Base-by-base conservation (phyloP, 768 basidiomycete genomes). In the Hemileccinum rubropunctum region DNA sequence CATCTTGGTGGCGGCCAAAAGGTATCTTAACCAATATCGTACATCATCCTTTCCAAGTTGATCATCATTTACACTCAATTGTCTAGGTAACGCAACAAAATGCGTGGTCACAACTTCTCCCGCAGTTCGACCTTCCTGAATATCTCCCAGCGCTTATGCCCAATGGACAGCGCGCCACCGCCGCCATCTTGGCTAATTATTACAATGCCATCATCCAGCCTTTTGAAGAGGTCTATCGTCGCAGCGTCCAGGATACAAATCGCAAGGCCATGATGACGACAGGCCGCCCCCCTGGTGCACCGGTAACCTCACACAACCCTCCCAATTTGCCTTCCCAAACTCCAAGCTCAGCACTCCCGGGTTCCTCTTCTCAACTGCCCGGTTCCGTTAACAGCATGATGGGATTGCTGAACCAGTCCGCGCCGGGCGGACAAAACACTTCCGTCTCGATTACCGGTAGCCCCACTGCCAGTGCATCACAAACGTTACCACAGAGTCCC, bases 181-280 rank as follows among this genome's bases (percentile, higher is more conserved):
- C 80, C n/a, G 61, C 61, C 35, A 57, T 78, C 52, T 68, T 90
- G 44, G 75, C 73, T 20, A 74, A 80, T 43, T 78, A 82, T 61
- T 92, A 89, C 66, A 75, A 71, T 65, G 70, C 64, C 14, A 73
- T 92, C 50, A 71, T 91, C 20, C 70, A 72, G 34, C 86, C 88
- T 3, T 88, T 91, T 58, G 90, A 92, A 67, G 84, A 87, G 30
- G 64, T 72, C 27, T 86, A 84, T 64, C 78, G 78, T 64, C 81
- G 76, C 53, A 87, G 81, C 57, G 41, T 83, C 37, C 76, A 76
- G 49, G 83, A 83, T 32, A 72, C 82, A 46, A 83, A 80, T 53
- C 80, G 79, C 58, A 80, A 78, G 55, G 73, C 75, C 27, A 74
- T 79, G 67, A 59, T 73, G 56, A 57, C 73, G 21, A 64, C 73